Evolutionary conservation across 306 rosid species (phyloP).

Genomic region (Cyamopsis tetragonoloba): DNA sequence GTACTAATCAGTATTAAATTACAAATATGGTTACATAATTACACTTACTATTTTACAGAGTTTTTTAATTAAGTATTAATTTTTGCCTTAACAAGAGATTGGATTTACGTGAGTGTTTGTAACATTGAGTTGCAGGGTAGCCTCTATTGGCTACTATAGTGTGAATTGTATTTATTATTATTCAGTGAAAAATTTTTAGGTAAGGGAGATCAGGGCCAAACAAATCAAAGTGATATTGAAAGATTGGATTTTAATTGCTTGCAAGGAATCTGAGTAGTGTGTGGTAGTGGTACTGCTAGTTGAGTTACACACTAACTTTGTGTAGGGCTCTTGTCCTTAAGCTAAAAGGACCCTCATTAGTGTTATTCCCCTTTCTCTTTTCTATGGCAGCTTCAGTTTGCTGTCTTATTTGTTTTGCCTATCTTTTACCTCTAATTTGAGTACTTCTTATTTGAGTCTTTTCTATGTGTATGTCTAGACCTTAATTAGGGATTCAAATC

Average conservation of each 20-base stretch:
- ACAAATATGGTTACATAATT: too few relatives aligned
- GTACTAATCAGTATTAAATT: too few relatives aligned
- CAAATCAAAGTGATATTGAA: slow-evolving; percentile 25
- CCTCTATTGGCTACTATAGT: background rate
- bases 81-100: background rate
- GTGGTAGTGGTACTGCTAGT: slow-evolving; percentile 5
- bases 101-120: slow-evolving; percentile 1
- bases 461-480: background rate
- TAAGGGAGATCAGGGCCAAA: slow-evolving; percentile 35
- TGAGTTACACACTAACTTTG: slow-evolving; percentile 19
- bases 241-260: slow-evolving; percentile 23
- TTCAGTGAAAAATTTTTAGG: slow-evolving; percentile 38
- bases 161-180: slow-evolving; percentile 8
- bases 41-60: too few relatives aligned
- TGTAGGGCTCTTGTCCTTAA: slow-evolving; percentile 25
- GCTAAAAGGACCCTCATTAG: slow-evolving; percentile 10
- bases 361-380: background rate
- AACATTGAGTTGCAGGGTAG: slow-evolving; percentile 4
- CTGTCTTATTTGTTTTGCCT: too few relatives aligned
- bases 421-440: too few relatives aligned
- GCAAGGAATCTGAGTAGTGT: slow-evolving; percentile 26
- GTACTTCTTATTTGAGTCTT: too few relatives aligned
- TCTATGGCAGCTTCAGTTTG: too few relatives aligned
- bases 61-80: too few relatives aligned
- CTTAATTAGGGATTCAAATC: too few relatives aligned